Percentiles rank a stretch among this genome's conserved stretches.
These are phyloP conservation scores for Sporothrix brasiliensis DNA, from an alignment of 2,329 filamentous ascomycete species.

Conservation along the genomic window DNA sequence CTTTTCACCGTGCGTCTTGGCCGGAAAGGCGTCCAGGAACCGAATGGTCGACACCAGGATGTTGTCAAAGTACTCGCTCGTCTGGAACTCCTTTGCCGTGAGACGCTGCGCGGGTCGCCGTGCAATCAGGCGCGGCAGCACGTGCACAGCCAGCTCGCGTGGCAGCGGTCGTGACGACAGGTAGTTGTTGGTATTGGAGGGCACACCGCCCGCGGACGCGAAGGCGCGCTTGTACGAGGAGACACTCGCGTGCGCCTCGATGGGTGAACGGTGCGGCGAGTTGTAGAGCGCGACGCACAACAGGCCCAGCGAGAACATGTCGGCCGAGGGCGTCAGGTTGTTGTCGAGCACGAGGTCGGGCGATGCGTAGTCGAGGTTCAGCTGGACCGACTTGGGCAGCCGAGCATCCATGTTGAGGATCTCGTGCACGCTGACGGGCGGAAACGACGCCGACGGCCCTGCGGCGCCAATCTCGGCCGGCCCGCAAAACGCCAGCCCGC, in stretches of 20 bases:
- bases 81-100: conserved; percentile 87
- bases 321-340: conserved; percentile 78
- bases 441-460: conserved; percentile 66
- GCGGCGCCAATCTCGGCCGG: conserved; percentile 64
- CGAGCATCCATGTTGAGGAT: conserved; percentile 82
- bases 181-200: conserved; percentile 80
- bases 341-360: conserved; percentile 94
- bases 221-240: conserved; percentile 86
- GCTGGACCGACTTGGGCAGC: conserved; percentile 77
- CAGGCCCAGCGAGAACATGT: conserved; percentile 92
- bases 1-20: conserved; percentile 90
- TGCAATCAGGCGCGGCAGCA: conserved; percentile 84
- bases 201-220: conserved; percentile 74
- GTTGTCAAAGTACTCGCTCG: conserved; percentile 96
- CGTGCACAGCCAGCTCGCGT: conserved; percentile 71
- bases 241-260: conserved; percentile 78
- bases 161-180: conserved; percentile 78
- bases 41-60: conserved; percentile 94
- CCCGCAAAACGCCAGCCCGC: conserved; percentile 86
- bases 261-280: conserved; percentile 84
- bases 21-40: conserved; percentile 87
- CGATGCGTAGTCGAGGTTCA: conserved; percentile 90
- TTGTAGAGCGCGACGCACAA: conserved; percentile 91
- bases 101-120: conserved; percentile 84
- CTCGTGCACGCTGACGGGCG: conserved; percentile 80